Evolutionary conservation across 441 rosid species (phyloP).

Genomic region (Pelargonium myrrhifolium): DNA sequence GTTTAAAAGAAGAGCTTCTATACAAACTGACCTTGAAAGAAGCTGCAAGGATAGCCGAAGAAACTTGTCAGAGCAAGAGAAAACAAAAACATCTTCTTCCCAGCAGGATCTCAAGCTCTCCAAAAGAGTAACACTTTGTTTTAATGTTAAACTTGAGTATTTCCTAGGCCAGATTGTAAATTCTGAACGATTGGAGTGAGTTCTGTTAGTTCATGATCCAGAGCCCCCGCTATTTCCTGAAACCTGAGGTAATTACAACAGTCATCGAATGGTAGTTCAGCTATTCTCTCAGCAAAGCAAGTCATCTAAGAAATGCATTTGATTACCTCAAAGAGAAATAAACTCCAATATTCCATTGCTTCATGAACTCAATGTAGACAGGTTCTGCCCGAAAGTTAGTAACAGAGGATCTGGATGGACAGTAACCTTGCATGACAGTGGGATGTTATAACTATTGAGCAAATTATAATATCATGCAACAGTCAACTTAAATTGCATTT

Average conservation of each 20-base stretch:
- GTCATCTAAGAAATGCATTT: constrained; percentile 15
- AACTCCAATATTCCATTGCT: constrained; percentile 93
- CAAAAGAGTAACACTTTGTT: constrained; percentile 71
- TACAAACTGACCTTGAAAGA: constrained; percentile 59
- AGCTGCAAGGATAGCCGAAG: constrained; percentile 95
- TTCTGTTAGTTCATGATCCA: constrained; percentile 67
- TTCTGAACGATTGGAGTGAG: constrained; percentile 52
- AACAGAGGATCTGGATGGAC: constrained; percentile 89
- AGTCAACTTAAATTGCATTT: constrained; percentile 8
- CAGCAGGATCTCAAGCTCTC: constrained; percentile 83
- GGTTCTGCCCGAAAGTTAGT: constrained; percentile 72
- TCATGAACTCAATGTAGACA: constrained; percentile 70
- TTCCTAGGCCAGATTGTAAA: constrained; percentile 36
- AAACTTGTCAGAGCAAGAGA: constrained; percentile 90
- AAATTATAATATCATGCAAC: constrained; percentile 12
- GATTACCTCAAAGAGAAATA: constrained; percentile 86
- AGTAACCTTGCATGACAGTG: constrained; percentile 76
- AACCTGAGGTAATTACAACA: constrained; percentile 46
- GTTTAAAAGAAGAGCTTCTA: constrained; percentile 2
- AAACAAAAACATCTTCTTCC: constrained; percentile 84
- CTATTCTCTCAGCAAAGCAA: constrained; percentile 1
- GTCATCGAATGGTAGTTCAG: background rate
- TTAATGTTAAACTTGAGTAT: constrained; percentile 41
- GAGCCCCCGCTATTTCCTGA: constrained; percentile 93
- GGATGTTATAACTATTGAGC: constrained; percentile 34